phyloP scores from a whole-genome alignment of 225 moss, liverwort and hornwort genomes.

The Physcomitrellopsis africana region DNA sequence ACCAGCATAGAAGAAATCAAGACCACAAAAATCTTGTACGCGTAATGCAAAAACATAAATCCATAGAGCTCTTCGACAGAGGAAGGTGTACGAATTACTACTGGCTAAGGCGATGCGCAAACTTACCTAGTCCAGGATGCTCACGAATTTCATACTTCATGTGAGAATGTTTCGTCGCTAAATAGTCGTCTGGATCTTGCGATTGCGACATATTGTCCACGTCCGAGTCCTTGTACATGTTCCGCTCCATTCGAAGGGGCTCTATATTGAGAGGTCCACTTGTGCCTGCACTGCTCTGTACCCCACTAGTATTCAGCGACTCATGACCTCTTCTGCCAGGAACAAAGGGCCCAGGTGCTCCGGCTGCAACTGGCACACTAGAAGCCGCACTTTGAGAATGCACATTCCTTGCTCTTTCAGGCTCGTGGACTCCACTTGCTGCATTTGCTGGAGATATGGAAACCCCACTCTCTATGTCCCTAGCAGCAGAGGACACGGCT shows the following conservation, averaged over 20 bases:
- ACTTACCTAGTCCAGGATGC: constrained; percentile 69
- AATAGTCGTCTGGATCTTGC: constrained; percentile 72
- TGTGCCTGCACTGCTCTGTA: constrained; percentile 34
- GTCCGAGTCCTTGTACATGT: constrained; percentile 69
- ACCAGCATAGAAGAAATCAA: too few species aligned
- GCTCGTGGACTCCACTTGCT: constrained; percentile 1
- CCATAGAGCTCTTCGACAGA: too few species aligned
- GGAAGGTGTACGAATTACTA: not conserved
- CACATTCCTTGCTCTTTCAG: constrained; percentile 20
- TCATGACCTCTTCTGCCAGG: constrained; percentile 29
- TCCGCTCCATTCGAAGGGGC: constrained; percentile 55
- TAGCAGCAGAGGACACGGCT: not conserved
- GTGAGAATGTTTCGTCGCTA: constrained; percentile 72
- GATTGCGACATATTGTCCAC: constrained; percentile 81
- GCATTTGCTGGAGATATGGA: constrained; percentile 13
- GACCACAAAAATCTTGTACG: not conserved
- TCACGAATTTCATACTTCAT: constrained; percentile 87
- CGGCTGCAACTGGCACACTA: not conserved
- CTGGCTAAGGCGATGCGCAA: not conserved
- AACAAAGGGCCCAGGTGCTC: constrained; percentile 36
- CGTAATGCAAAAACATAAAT: not conserved
- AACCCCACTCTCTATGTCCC: constrained; percentile 17
- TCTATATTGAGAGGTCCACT: constrained; percentile 45
- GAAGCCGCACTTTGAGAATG: constrained; percentile 15
- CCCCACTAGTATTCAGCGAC: constrained; percentile 43